Percentiles rank a stretch among this genome's conserved stretches.
phyloP scores from a whole-genome alignment of 345 rosid genomes.

The Sapria himalayana region DNA sequence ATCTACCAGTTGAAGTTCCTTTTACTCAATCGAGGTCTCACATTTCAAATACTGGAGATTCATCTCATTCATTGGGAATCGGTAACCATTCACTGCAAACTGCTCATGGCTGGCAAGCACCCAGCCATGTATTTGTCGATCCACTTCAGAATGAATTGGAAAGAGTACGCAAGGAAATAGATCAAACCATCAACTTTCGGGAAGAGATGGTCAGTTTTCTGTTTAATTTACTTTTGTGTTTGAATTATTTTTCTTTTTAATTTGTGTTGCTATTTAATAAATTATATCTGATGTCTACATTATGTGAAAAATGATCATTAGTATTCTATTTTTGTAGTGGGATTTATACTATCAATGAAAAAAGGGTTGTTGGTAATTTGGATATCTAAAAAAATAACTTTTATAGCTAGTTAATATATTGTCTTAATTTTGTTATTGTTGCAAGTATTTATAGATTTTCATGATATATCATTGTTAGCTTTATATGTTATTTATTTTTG shows the following conservation, averaged over 20 bases:
- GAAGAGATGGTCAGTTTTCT: slow-evolving; percentile 22
- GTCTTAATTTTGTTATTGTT: too few relatives aligned
- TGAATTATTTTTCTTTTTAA: background rate
- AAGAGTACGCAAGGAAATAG: slow-evolving; percentile 17
- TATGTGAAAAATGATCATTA: too few relatives aligned
- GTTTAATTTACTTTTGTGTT: too few relatives aligned
- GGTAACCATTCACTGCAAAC: slow-evolving; percentile 11
- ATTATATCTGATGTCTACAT: too few relatives aligned
- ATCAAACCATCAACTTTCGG: slow-evolving; percentile 11
- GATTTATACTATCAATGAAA: too few relatives aligned
- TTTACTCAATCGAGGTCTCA: slow-evolving; percentile 4
- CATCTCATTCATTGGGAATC: slow-evolving; percentile 7
- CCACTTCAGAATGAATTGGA: slow-evolving; percentile 50
- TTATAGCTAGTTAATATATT: too few relatives aligned
- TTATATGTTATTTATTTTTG: too few relatives aligned
- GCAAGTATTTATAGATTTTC: too few relatives aligned
- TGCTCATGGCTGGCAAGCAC: slow-evolving; percentile 12
- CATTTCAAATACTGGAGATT: slow-evolving; percentile 8
- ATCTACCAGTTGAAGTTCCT: slow-evolving; percentile 6
- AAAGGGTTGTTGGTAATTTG: too few relatives aligned
- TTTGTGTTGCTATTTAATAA: slow-evolving; percentile 6
- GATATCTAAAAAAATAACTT: too few relatives aligned
- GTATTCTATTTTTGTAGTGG: too few relatives aligned
- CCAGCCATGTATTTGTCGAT: slow-evolving; percentile 12
- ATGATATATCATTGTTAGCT: too few relatives aligned